These are phyloP conservation scores for Taphrina sp. DNA, from an alignment of 1,139 yeast species.

Conservation along the genomic window DNA sequence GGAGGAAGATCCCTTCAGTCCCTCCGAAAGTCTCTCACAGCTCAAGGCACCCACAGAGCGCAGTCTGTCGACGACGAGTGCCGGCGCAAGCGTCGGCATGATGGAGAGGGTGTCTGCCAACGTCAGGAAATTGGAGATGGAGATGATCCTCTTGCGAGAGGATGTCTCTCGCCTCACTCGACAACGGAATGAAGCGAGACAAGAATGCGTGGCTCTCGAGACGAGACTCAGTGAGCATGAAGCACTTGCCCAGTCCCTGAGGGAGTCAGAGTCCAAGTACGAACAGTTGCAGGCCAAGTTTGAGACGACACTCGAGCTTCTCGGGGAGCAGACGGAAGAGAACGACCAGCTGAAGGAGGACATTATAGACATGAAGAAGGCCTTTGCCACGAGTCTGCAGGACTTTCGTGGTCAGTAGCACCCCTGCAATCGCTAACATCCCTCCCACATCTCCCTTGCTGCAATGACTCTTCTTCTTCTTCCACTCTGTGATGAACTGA, in stretches of 20 bases:
- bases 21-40: not conserved
- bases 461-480: too few species aligned
- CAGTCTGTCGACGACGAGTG: slow-evolving; percentile 15
- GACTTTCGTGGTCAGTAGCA: too few species aligned
- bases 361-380: slow-evolving; percentile 78
- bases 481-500: too few species aligned
- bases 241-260: slow-evolving; percentile 44
- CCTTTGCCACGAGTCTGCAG: too few species aligned
- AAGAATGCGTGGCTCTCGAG: slow-evolving; percentile 60
- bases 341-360: slow-evolving; percentile 86
- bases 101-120: slow-evolving; percentile 66
- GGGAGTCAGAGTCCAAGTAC: slow-evolving; percentile 47
- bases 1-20: slow-evolving; percentile 3
- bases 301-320: slow-evolving; percentile 65
- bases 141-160: slow-evolving; percentile 62
- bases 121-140: slow-evolving; percentile 76
- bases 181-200: slow-evolving; percentile 67
- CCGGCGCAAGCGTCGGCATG: slow-evolving; percentile 32
- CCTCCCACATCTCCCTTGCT: too few species aligned
- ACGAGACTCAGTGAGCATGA: slow-evolving; percentile 55
- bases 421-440: too few species aligned
- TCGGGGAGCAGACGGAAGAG: slow-evolving; percentile 85
- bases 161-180: slow-evolving; percentile 55
- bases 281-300: slow-evolving; percentile 47
- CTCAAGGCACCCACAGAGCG: slow-evolving; percentile 14